Evolutionary conservation across 179 eudicot genomes (phyloP).

Genomic region (Heliamphora pulchella): DNA sequence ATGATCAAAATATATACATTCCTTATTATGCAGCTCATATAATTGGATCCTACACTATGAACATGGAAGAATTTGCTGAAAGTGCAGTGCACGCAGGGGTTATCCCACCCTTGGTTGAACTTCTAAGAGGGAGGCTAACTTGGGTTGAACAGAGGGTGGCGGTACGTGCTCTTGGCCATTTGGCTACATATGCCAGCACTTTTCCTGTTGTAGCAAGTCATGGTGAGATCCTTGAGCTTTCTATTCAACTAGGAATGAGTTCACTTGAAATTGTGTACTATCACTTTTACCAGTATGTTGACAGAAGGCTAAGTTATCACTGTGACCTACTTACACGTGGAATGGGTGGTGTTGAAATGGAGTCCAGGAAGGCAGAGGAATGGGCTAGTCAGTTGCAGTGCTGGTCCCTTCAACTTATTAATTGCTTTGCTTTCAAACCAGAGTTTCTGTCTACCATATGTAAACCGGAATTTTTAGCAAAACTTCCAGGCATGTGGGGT

Average conservation of each 20-base stretch:
- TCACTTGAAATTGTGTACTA: constrained; percentile 65
- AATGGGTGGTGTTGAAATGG: constrained; percentile 78
- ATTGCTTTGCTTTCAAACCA: constrained; percentile 64
- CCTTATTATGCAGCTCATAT: constrained; percentile 69
- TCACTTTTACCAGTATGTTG: constrained; percentile 62
- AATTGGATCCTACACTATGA: constrained; percentile 66
- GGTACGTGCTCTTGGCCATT: constrained; percentile 56
- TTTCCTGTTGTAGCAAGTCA: constrained; percentile 51
- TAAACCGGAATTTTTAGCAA: constrained; percentile 55
- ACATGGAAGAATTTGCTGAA: constrained; percentile 64
- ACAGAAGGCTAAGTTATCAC: constrained; percentile 60
- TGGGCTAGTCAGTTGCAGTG: constrained; percentile 81
- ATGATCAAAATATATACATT: constrained; percentile 59
- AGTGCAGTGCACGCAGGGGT: constrained; percentile 53
- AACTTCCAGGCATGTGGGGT: constrained; percentile 74
- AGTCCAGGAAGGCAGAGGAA: constrained; percentile 72
- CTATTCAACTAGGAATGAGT: constrained; percentile 60
- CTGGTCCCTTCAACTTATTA: constrained; percentile 73
- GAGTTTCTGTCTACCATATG: constrained; percentile 59
- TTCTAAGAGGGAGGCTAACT: constrained; percentile 54
- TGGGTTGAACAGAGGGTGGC: constrained; percentile 74
- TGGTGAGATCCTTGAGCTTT: constrained; percentile 56
- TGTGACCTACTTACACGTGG: constrained; percentile 71
- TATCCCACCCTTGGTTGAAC: constrained; percentile 55
- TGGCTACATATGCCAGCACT: constrained; percentile 57